Base-by-base conservation (phyloP, 345 rosid genomes). In the Nasturtium officinale region DNA sequence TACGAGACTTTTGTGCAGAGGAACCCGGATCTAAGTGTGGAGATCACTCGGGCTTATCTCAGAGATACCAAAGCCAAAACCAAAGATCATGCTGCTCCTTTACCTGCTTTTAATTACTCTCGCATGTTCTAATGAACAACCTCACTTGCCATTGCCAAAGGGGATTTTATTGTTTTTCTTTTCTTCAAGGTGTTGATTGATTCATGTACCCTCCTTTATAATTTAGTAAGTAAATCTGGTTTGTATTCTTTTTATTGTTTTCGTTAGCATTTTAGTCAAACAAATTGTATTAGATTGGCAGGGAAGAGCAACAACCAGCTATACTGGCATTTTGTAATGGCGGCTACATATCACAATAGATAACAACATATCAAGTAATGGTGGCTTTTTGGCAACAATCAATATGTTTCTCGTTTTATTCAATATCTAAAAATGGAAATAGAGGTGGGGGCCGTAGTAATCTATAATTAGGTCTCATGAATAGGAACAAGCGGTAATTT, bases 401-500 rank as follows among this genome's bases (percentile, higher is more conserved):
- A 3, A 53, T 28, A 54, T 3, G 37, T 54, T 26, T 30, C 1
- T 9, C 12, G 18, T 15, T 30, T 7, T 28, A 6, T 25, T 61
- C 1, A 25, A 61, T n/a, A 29, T 15, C 15, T 5, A 9, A 46
- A 10, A 29, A 16, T 6, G 17, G 16, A 6, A 8, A 45, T 11
- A 20, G 5, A 11, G 40, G 13, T n/a, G 38, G 25, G 57, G 40
- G n/a, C 7, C 4, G 38, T 21, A 9, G 54, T 26, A 29, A 48
- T 13, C 12, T 18, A 73, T 75, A 57, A 61, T 23, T 78, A 85
- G 79, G 81, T 18, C 21, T 85, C 85, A 58, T 91, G 91, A 21
- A 94, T 89, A 48, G 92, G 88, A 58, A 85, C 81, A 46, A 88
- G 71, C 0, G 90, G 80, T 62, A 89, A 61, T 65, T 81, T 84